These are phyloP conservation scores for Fusarium ambrosium DNA, from an alignment of 2,329 filamentous ascomycete species.

Conservation along the genomic window DNA sequence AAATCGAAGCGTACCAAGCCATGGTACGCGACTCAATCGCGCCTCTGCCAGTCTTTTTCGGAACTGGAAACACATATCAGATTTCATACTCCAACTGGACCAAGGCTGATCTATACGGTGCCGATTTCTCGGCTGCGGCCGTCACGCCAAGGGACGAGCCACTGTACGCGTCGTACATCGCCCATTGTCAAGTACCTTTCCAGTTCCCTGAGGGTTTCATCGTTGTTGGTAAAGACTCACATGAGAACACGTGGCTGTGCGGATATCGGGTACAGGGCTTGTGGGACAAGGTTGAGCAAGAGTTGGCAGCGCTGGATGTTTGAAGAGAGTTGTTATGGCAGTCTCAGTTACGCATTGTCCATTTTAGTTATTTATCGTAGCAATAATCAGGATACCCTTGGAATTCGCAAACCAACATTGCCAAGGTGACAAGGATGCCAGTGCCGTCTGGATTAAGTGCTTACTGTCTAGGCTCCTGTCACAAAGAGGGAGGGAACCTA, in stretches of 20 bases:
- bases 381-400: background rate
- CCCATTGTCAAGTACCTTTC: background rate
- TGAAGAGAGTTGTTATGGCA: background rate
- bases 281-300: conserved; percentile 20
- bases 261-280: conserved; percentile 18
- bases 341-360: background rate
- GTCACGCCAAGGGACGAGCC: background rate
- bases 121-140: background rate
- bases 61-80: background rate
- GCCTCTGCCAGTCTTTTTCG: conserved; percentile 3
- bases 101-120: background rate
- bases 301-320: background rate
- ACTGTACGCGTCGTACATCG: background rate
- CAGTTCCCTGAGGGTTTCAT: conserved; percentile 25
- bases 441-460: background rate
- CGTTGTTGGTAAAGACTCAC: conserved; percentile 21
- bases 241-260: conserved; percentile 27
- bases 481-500: background rate
- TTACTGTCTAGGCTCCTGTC: background rate
- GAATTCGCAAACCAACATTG: background rate
- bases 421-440: background rate
- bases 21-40: conserved; percentile 18
- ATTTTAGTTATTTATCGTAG: background rate
- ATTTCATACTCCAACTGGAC: background rate
- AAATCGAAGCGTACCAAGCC: conserved; percentile 27